Conservation (phyloP, 495 filamentous ascomycete species). For the Annulohypoxylon stygium region DNA sequence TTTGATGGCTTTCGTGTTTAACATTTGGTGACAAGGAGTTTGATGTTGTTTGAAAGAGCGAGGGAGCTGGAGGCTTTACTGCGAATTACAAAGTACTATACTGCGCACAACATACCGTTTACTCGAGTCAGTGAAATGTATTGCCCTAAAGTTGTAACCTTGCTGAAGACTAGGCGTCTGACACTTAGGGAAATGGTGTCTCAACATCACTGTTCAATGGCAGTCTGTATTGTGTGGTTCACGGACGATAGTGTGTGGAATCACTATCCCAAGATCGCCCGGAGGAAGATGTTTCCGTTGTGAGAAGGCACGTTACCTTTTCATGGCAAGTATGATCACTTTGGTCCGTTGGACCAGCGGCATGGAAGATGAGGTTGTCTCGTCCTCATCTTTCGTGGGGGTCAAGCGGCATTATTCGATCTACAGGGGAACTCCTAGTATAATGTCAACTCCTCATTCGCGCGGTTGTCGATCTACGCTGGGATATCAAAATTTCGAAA, state of each 20-base stretch:
- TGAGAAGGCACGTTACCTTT: neutral
- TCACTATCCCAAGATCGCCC: neutral
- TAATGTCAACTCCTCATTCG: neutral
- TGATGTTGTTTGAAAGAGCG: neutral
- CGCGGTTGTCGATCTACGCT: neutral
- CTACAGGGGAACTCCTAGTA: neutral
- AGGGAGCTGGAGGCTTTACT: no score
- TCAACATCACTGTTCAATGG: no score
- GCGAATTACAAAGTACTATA: no score
- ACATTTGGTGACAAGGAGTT: neutral
- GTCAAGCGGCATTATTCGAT: neutral
- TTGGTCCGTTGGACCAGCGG: neutral
- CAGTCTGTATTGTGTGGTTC: no score
- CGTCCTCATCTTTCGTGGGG: neutral
- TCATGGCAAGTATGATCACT: neutral
- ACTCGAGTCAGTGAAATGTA: no score
- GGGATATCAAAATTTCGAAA: neutral
- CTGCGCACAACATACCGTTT: no score
- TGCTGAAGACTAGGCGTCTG: no score
- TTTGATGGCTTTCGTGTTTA: neutral
- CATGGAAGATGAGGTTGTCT: neutral
- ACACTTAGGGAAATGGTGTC: no score
- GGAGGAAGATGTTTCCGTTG: neutral
- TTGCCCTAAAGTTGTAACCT: neutral
- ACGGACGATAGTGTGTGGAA: no score